Conservation (phyloP, 352 stramenopile genomes). For the Phytophthora pistaciae region DNA sequence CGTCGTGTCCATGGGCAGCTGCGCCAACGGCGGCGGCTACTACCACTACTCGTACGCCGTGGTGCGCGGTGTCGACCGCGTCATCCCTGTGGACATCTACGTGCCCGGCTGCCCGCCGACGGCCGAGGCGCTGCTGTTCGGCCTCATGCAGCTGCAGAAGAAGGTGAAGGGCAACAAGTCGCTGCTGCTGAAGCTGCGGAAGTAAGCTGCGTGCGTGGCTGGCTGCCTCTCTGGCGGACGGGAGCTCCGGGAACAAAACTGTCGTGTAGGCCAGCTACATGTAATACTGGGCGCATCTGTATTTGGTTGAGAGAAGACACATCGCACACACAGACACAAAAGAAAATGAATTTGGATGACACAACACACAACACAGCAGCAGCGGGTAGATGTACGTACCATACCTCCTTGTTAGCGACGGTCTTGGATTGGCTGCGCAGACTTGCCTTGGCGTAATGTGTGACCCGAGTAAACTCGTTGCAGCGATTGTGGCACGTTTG, state of each 20-base stretch:
- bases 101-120: conserved; percentile 99
- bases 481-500: conserved; percentile 9
- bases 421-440: conserved; percentile 2
- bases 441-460: conserved; percentile 3
- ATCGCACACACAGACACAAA: conserved; percentile 13
- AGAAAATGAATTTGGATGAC: conserved; percentile 39
- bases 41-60: conserved; percentile 98
- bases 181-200: conserved; percentile 95
- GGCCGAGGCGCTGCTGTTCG: conserved; percentile 98
- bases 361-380: conserved; percentile 14
- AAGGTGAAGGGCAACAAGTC: conserved; percentile 99
- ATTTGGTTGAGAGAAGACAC: conserved; percentile 27
- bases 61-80: conserved; percentile 97
- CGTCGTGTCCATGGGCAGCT: conserved; percentile 99
- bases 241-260: neutral
- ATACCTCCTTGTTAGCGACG: conserved; percentile 7
- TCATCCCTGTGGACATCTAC: conserved; percentile 99
- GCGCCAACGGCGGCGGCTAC: conserved; percentile 96
- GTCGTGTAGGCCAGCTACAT: conserved; percentile 2
- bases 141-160: conserved; percentile 99
- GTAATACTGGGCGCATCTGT: conserved; percentile 8
- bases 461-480: neutral
- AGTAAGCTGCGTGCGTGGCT: conserved; percentile 73
- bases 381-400: conserved; percentile 3
- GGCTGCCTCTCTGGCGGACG: conserved; percentile 27